Conservation (phyloP, 495 filamentous ascomycete genomes). For the Penicillium paxilli region DNA sequence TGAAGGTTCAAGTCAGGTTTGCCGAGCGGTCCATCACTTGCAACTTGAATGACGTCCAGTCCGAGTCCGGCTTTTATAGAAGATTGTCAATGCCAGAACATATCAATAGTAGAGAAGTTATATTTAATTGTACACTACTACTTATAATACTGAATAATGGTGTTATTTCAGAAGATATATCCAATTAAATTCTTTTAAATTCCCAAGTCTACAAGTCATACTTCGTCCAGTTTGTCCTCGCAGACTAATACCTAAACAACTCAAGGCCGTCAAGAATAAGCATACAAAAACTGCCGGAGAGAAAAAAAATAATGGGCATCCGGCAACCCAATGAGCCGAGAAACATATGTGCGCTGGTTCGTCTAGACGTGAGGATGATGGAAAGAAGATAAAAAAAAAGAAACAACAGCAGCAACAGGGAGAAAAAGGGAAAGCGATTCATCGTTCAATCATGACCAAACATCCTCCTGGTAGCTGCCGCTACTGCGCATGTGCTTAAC, state of each 20-base stretch:
- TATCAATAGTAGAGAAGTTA: too few relatives aligned
- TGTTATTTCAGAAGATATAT: too few relatives aligned
- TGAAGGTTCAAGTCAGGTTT: background rate
- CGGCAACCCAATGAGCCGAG: conserved; percentile 22
- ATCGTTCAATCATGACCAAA: conserved; percentile 77
- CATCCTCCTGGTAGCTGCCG: conserved; percentile 97
- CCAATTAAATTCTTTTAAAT: conserved; percentile 11
- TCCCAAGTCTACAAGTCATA: conserved; percentile 12
- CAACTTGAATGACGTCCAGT: too few relatives aligned
- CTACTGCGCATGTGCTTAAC: conserved; percentile 92
- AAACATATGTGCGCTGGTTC: conserved; percentile 39
- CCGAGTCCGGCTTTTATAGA: background rate
- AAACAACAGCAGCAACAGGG: conserved; percentile 14
- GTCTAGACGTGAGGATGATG: conserved; percentile 29
- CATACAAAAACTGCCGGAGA: conserved; percentile 28
- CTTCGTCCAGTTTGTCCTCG: background rate
- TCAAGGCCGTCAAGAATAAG: conserved; percentile 12
- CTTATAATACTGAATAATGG: too few relatives aligned
- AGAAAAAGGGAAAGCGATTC: conserved; percentile 18
- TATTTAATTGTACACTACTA: too few relatives aligned
- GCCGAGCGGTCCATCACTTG: background rate
- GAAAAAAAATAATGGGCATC: conserved; percentile 2
- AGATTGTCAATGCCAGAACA: too few relatives aligned
- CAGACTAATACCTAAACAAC: background rate
- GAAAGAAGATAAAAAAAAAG: too few relatives aligned